A percentile compares a stretch with the other conserved stretches of the same genome.
phyloP scores from a whole-genome alignment of 306 rosid genomes.

The Quercus mongolica region DNA sequence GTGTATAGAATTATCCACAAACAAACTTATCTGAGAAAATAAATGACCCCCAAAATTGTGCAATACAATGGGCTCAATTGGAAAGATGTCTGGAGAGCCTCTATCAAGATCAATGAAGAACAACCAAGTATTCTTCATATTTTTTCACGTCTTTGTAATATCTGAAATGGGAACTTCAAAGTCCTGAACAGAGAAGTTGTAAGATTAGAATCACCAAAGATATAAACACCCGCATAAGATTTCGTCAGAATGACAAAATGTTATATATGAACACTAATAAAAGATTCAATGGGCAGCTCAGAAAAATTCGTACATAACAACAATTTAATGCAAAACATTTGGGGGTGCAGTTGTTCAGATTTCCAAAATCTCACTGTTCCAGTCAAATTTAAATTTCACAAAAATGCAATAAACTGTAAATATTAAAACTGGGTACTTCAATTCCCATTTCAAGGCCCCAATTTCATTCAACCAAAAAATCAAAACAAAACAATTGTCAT shows the following conservation, averaged over 20 bases:
- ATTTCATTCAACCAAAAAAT: not conserved
- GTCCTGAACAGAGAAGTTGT: not conserved
- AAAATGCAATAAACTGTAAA: not conserved
- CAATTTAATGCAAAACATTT: not conserved
- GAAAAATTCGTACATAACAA: not conserved
- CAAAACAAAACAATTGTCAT: not conserved
- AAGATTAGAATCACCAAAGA: not conserved
- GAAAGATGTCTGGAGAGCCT: slow-evolving; percentile 40
- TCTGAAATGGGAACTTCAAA: not conserved
- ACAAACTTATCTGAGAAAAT: slow-evolving; percentile 48
- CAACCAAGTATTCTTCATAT: slow-evolving; percentile 66
- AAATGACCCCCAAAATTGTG: slow-evolving; percentile 38
- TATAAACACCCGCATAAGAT: slow-evolving; percentile 28
- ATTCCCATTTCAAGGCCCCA: not conserved
- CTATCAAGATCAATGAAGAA: slow-evolving; percentile 68
- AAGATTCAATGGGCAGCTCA: not conserved
- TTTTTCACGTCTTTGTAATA: slow-evolving; percentile 2
- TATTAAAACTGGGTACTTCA: not conserved
- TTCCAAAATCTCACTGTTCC: not conserved
- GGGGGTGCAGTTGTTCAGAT: not conserved
- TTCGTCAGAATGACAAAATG: not conserved
- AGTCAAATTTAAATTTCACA: not conserved
- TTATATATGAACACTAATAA: not conserved
- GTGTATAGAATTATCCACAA: slow-evolving; percentile 48
- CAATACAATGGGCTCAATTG: slow-evolving; percentile 47